Base-by-base conservation (phyloP, 2,329 filamentous ascomycete genomes). In the Calonectria montana region DNA sequence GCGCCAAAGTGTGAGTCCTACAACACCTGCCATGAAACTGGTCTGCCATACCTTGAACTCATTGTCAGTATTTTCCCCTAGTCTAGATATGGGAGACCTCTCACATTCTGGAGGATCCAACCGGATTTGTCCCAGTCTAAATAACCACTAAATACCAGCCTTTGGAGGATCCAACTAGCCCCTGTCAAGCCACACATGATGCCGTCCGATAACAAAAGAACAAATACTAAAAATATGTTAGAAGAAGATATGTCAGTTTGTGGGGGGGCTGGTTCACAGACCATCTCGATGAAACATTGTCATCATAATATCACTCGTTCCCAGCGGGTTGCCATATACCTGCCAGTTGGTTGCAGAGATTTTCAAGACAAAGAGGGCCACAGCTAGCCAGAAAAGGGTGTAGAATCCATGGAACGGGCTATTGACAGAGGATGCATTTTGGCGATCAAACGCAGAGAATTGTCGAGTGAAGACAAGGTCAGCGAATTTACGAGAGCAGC, bases 361-460 rank as follows among this genome's bases (percentile, higher is more conserved):
- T 79, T 91, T 91, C 39, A 93, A 78, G 70, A 95, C 88, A 76
- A 93, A 88, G 50, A 95, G 81, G 8, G 89, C 88, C 73, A 94
- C 91, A 10, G 88, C 88, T 57, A 95, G 88, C 93, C 94, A 96
- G 81, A 95, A 95, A 0, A 96, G 85, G 0, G 92, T 94, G 78
- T 94, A 95, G 84, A 96, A 96, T 35, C 94, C 94, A 80, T 93
- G 91, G 77, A 95, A 96, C 0, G 92, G 91, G 48, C 91, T 94
- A 59, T 92, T 91, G 4, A 89, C 88, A 2, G 90, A 89, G 1
- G 85, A 84, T 6, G 88, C 87, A 78, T 95, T 95, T 74, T 94
- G 91, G 13, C 92, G 88, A 81, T 96, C 94, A 80, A 96, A 95
- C 0, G 92, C 88, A 7, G 92, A 94, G 77, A 94, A 94, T 72